Base-by-base conservation (phyloP, 2,329 filamentous ascomycete species). In the Claviceps fusiformis region DNA sequence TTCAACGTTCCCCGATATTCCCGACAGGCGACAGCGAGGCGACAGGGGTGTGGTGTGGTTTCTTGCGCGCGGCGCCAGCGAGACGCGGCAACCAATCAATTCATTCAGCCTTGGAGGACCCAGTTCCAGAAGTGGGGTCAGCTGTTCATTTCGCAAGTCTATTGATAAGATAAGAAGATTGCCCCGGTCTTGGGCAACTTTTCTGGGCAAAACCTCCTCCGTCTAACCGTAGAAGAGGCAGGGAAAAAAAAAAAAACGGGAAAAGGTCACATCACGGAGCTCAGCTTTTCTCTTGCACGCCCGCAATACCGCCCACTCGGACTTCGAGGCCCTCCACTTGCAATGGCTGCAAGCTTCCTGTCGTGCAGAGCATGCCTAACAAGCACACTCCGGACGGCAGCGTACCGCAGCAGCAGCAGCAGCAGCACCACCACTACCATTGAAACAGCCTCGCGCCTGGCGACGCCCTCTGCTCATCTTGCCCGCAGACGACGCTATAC, bases 91-190 rank as follows among this genome's bases (percentile, higher is more conserved):
- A n/a, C 50, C 50, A 52, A 52, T 55, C 49, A 55, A 43, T 47
- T 13, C 35, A 10, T 37, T 19, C 29, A 37, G 29, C 9, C 5
- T 33, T 48, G 53, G 50, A 19, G 39, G 29, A 43, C 10, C 39
- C 24, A 27, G 11, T 6, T 7, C 2, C 31, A 33, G 1, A 5
- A 33, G 35, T 37, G 35, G 9, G 9, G 33, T 10, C 6, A 35
- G 35, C 35, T 10, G 35, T 3, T 9, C 31, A 9, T 33, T 9
- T 9, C 9, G 31, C 33, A 62, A 86, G 74, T 71, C 81, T 35
- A 51, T n/a, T 44, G 50, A 60, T 59, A 59, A 60, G 57, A 59
- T 59, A 59, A 57, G 53, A 44, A 43, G 5, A n/a, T 7, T 43
- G n/a, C n/a, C 39, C 15, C 39, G 5, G 5, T n/a, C n/a, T 17